These are phyloP conservation scores for Pythium sukuiense DNA, from an alignment of 352 stramenopile genomes.

Conservation along the genomic window DNA sequence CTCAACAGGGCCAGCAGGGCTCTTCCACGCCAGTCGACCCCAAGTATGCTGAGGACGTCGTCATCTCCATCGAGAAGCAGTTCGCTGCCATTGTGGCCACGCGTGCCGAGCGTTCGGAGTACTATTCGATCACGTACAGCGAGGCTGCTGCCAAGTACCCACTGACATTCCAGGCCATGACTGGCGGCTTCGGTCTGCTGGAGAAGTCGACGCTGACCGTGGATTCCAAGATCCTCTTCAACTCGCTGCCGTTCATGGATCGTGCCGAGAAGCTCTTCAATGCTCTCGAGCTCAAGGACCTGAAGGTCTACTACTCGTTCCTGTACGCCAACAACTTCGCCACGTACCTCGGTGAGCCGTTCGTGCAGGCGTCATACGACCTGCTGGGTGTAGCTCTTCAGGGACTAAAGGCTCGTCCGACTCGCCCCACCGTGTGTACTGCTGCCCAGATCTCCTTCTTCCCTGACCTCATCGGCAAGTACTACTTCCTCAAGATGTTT, in stretches of 20 bases:
- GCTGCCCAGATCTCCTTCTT: slow-evolving; percentile 33
- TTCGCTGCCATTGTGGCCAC: slow-evolving; percentile 63
- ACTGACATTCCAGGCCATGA: slow-evolving; percentile 38
- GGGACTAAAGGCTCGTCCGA: slow-evolving; percentile 58
- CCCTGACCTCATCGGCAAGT: slow-evolving; percentile 67
- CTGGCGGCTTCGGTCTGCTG: slow-evolving; percentile 40
- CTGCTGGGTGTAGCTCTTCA: slow-evolving; percentile 80
- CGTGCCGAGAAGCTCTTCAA: slow-evolving; percentile 43
- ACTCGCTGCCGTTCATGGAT: slow-evolving; percentile 51
- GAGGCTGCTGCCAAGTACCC: slow-evolving; percentile 48
- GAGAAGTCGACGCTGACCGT: slow-evolving; percentile 32
- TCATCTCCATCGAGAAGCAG: slow-evolving; percentile 72
- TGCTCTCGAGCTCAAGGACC: slow-evolving; percentile 36
- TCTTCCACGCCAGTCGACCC: background rate
- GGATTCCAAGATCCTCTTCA: slow-evolving; percentile 40
- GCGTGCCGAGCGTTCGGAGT: slow-evolving; percentile 42
- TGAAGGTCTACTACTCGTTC: slow-evolving; percentile 37
- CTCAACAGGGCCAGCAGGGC: slow-evolving; percentile 8
- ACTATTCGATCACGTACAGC: slow-evolving; percentile 79
- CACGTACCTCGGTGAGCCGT: slow-evolving; percentile 49
- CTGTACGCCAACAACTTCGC: slow-evolving; percentile 32
- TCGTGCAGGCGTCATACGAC: slow-evolving; percentile 83
- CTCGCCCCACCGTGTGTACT: slow-evolving; percentile 65
- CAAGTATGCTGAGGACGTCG: slow-evolving; percentile 22
- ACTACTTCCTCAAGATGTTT: slow-evolving; percentile 89